Evolutionary conservation across 176 grass and related monocot genomes (phyloP), one percentile per base, ranked within the genome.

Genomic region (maize (Zea mays)): DNA sequence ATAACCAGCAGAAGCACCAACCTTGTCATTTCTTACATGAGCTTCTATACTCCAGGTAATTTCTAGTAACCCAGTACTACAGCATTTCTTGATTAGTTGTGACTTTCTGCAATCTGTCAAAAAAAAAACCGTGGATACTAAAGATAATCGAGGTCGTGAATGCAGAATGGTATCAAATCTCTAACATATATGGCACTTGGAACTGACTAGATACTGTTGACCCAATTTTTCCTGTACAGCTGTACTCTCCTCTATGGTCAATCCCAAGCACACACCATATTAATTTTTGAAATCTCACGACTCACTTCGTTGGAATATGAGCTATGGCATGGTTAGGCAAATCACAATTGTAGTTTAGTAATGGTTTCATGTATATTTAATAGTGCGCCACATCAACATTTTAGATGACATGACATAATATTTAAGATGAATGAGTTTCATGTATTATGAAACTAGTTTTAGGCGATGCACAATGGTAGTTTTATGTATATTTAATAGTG

Each of bases 31-130:
- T 58, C 74, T 63, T 63, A 76, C 42, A 62, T n/a, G 41, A 63
- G 42, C 50, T 83, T 83, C 72, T 68, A 58, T 20, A 76, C 81
- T 48, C 63, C 81, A 83, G 81, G 81, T 83, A 63, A 47, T 76
- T 5, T 62, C 20, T 34, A 34, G 73, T 9, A 34, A 3, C 55
- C 10, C 19, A 34, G 27, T 27, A 27, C 19, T 75, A 46, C 1
- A 59, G 0, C 8, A 7, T 14, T 27, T 4, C 8, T 20, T 54
- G 69, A 27, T 71, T 51, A 47, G 41, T 39, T 75, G 1, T 54
- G n/a, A 56, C 35, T 27, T 56, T 47, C 37, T 9, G 5, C 16
- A 57, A 6, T 52, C 38, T 39, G 15, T 40, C 34, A 17, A 8
- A 11, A 40, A 10, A 3, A 27, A 27, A 27, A 27, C 27, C 27